Evolutionary conservation across 768 basidiomycete genomes (phyloP), one percentile per base, ranked within the genome.

Genomic region (Butyriboletus loyo): DNA sequence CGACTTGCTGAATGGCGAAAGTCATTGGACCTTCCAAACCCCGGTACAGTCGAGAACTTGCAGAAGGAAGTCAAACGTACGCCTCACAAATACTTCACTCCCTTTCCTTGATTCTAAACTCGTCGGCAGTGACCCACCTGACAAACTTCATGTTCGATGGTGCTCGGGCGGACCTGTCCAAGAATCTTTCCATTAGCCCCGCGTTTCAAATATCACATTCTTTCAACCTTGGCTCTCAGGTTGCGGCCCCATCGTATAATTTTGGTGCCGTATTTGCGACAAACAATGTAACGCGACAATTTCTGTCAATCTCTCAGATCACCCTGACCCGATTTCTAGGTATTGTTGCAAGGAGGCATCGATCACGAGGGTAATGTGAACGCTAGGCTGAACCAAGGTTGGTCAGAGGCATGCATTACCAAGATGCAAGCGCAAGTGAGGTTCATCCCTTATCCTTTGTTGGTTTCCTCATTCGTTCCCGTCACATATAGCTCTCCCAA

Each of bases 191-290:
- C 27, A 80, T 88, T 70, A 91, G 84, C 70, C 97, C 97, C n/a
- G 84, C 90, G 46, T 98, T 98, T 82, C 96, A 98, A 77, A 89
- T 98, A 62, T 95, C 94, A 55, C 97, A 99, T 71, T 90, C 93
- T 22, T 98, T 99, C 74, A 79, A 86, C 53, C 76, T 98, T 52
- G 97, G 92, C 19, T 92, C 92, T 19, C 87, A 89, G 69, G 82
- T 85, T n/a, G 72, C 78, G 0, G 82, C 92, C 1, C 81, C 96
- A 14, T 88, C 87, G 28, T 99, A 99, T 73, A 94, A 92, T 71
- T 98, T 98, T 67, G 91, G 89, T 52, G 92, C 94, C 10, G 82
- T 97, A 46, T 98, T 87, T 73, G 94, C 89, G 14, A 96, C 86
- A 64, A 79, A 84, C 62, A 79, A 80, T 68, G 95, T 97, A 62